Evolutionary conservation across 164 flowering plant species (phyloP).

Genomic region (grape (Vitis vinifera)): DNA sequence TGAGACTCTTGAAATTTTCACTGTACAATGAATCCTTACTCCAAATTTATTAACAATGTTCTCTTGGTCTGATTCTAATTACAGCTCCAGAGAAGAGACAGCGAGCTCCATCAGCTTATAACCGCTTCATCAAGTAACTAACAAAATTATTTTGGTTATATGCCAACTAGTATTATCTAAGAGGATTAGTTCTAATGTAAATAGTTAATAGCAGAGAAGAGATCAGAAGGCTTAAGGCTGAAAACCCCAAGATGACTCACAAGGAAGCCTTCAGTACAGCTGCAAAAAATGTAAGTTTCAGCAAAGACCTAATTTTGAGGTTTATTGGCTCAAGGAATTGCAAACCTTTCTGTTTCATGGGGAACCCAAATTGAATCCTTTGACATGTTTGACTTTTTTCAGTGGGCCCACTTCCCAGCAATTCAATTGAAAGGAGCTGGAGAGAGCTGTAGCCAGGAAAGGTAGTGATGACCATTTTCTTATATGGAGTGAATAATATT

Average conservation of each 20-base stretch:
- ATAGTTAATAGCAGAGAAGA: slow-evolving; percentile 60
- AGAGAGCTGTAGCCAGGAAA: slow-evolving; percentile 43
- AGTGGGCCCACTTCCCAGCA: slow-evolving; percentile 89
- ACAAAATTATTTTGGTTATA: background rate
- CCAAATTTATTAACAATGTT: too few relatives aligned
- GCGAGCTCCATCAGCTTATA: too few relatives aligned
- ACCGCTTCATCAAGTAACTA: slow-evolving; percentile 68
- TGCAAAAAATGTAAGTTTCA: slow-evolving; percentile 76
- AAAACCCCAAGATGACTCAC: slow-evolving; percentile 77
- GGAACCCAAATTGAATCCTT: slow-evolving; percentile 13
- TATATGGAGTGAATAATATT: too few relatives aligned
- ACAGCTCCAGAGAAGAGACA: too few relatives aligned
- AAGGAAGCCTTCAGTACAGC: slow-evolving; percentile 93
- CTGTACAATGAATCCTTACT: too few relatives aligned
- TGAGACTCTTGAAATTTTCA: too few relatives aligned
- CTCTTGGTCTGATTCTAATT: background rate
- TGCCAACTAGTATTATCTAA: background rate
- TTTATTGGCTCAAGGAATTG: background rate
- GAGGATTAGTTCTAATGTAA: background rate
- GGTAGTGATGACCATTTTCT: slow-evolving; percentile 2
- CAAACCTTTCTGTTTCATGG: slow-evolving; percentile 6
- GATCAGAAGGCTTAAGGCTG: slow-evolving; percentile 80
- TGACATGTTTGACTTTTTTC: slow-evolving; percentile 26
- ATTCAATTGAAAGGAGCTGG: slow-evolving; percentile 44
- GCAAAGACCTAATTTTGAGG: background rate